Percentiles rank a stretch among this genome's conserved stretches.
phyloP scores from a whole-genome alignment of 2,329 filamentous ascomycete genomes.

The Cladosporium austrohemisphaericum region DNA sequence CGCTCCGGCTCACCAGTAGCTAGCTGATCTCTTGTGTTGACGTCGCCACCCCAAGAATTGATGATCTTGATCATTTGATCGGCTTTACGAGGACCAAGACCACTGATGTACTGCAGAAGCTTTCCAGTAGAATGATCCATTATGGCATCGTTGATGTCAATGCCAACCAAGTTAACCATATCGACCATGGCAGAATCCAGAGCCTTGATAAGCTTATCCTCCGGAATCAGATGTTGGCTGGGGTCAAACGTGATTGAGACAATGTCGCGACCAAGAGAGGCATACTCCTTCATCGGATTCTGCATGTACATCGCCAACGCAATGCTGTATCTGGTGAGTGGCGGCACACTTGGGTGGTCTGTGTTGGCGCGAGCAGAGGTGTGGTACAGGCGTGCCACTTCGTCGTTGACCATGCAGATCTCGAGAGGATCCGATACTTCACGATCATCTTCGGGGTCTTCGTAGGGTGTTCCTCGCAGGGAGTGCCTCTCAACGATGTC shows the following conservation, averaged over 20 bases:
- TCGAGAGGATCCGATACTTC: constrained; percentile 77
- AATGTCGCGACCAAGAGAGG: constrained; percentile 83
- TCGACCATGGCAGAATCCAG: constrained; percentile 97
- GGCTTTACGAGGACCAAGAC: constrained; percentile 88
- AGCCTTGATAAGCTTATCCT: constrained; percentile 80
- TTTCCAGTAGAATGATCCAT: constrained; percentile 77
- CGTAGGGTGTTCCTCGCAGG: constrained; percentile 75
- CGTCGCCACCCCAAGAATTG: constrained; percentile 81
- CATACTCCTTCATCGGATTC: constrained; percentile 94
- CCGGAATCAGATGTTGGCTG: constrained; percentile 81
- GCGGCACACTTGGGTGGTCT: constrained; percentile 76
- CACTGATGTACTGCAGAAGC: constrained; percentile 84
- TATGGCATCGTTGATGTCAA: constrained; percentile 91
- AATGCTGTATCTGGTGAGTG: constrained; percentile 83
- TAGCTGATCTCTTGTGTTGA: constrained; percentile 80
- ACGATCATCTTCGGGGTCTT: constrained; percentile 71
- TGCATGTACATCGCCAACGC: constrained; percentile 88
- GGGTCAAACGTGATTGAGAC: constrained; percentile 82
- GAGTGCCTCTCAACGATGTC: constrained; percentile 73
- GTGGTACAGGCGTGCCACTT: constrained; percentile 94
- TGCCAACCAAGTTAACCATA: constrained; percentile 94
- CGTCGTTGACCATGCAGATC: constrained; percentile 89
- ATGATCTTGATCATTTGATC: constrained; percentile 82
- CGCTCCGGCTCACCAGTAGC: constrained; percentile 71
- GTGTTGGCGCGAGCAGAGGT: constrained; percentile 73